Conservation (phyloP, 305 asterid species). For the Solanum hybrid region DNA sequence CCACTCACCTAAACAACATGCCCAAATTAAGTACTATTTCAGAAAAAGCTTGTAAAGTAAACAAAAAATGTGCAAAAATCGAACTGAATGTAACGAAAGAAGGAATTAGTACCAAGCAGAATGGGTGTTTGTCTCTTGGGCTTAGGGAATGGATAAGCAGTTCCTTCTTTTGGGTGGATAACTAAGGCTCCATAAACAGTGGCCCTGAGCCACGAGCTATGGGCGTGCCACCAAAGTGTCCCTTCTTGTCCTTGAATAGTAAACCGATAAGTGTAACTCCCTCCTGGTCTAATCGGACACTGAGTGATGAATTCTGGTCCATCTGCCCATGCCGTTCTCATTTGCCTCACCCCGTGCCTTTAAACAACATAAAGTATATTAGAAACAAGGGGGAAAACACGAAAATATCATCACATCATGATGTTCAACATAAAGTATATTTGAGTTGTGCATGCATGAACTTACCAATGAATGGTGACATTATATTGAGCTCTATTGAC, state of each 20-base stretch:
- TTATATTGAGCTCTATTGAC: slow-evolving; percentile 58
- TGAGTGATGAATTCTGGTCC: slow-evolving; percentile 76
- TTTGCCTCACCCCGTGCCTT: slow-evolving; percentile 77
- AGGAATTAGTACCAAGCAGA: slow-evolving; percentile 41
- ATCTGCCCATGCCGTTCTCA: slow-evolving; percentile 70
- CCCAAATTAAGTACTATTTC: background rate
- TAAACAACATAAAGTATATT: too few relatives aligned
- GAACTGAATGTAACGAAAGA: background rate
- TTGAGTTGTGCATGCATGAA: background rate
- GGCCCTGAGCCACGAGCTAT: slow-evolving; percentile 74
- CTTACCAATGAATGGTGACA: slow-evolving; percentile 68
- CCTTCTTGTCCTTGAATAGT: slow-evolving; percentile 69
- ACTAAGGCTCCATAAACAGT: slow-evolving; percentile 64
- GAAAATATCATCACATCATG: background rate
- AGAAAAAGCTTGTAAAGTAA: background rate
- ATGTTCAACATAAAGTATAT: background rate
- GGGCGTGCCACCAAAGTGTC: slow-evolving; percentile 89
- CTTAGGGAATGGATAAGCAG: slow-evolving; percentile 45
- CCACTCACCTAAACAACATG: background rate
- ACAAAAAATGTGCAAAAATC: background rate
- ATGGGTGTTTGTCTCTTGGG: slow-evolving; percentile 50
- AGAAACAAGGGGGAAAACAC: background rate
- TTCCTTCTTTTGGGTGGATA: slow-evolving; percentile 50
- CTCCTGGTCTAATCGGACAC: slow-evolving; percentile 69
- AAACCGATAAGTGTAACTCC: slow-evolving; percentile 53